Evolutionary conservation across 352 stramenopile species (phyloP), one percentile per base, ranked within the genome.

Genomic region (Globisporangium spinosum): DNA sequence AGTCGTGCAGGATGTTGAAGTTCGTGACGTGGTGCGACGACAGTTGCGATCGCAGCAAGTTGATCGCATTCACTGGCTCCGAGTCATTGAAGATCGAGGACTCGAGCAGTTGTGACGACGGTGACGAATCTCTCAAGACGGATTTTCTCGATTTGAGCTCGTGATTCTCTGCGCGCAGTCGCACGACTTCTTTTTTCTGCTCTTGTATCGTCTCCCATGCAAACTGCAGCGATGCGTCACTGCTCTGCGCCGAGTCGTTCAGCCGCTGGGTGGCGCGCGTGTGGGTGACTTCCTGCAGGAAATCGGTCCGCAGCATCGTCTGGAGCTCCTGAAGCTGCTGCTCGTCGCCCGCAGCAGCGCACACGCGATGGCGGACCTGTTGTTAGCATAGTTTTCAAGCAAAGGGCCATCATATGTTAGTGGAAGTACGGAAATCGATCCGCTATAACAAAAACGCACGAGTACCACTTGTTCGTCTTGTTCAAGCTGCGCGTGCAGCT

Each of bases 161-260:
- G 3, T 87, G 71, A 34, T 84, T 89, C 56, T 89, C 73, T 1
- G 76, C 78, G 10, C 81, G 79, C 17, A 91, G 77, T 6, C 83
- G 80, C 22, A 85, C 76, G 9, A 91, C 80, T 60, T 91, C 77
- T 58, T 84, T 78, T 71, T 89, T 91, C 49, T 91, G 83, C 35
- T 87, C 83, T 40, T 89, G 76, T 45, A 91, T 89, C 27, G 83
- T 91, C 34, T 91, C 83, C 80, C 80, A 91, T 8, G 80, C 83
- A 38, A 91, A 91, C 65, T 91, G 83, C n/a, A 91, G 64, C 22
- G 83, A 91, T 0, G 83, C 76, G 23, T 91, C 83, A 20, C 80
- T 82, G 57, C 74, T 74, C 9, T 77, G 69, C 29, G 75, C 70
- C 10, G 57, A 65, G 29, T 76, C 64, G 53, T 69, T 71, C 57